Percentiles rank a stretch among this genome's conserved stretches.
Evolutionary conservation across 1,139 yeast genomes (phyloP).

Genomic region (Debaryomyces sp.): DNA sequence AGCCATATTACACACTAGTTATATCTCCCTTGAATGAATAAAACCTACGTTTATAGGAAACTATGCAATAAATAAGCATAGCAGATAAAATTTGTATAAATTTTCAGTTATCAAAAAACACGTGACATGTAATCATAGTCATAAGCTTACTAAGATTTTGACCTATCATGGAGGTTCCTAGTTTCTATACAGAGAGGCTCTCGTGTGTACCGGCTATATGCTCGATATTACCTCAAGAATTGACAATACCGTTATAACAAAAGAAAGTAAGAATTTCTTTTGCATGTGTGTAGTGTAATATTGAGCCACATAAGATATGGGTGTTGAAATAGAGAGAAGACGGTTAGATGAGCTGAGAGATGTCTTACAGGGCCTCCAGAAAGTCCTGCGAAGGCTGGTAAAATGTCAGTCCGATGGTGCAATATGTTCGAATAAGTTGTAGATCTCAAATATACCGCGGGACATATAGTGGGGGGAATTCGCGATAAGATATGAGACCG

Average conservation of each 20-base stretch:
- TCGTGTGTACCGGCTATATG: background rate
- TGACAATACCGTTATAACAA: background rate
- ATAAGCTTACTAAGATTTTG: background rate
- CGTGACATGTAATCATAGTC: constrained; percentile 16
- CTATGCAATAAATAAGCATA: background rate
- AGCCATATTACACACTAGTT: constrained; percentile 11
- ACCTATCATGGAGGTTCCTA: background rate
- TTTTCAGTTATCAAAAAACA: constrained; percentile 10
- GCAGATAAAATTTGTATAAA: background rate
- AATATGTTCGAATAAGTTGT: background rate
- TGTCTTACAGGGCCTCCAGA: background rate
- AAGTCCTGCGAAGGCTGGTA: background rate
- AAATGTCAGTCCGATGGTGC: no score
- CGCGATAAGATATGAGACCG: background rate
- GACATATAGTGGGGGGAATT: background rate
- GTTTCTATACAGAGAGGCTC: background rate
- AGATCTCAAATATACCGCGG: background rate
- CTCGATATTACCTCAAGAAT: background rate
- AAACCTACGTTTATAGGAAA: background rate
- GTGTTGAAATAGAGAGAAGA: background rate
- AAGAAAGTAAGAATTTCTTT: background rate
- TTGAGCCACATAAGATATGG: background rate
- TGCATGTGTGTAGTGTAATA: background rate
- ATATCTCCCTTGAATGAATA: background rate
- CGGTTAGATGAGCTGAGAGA: background rate